Evolutionary conservation across 2,329 filamentous ascomycete species (phyloP), one percentile per base, ranked within the genome.

Genomic region (Monosporascus sp.): DNA sequence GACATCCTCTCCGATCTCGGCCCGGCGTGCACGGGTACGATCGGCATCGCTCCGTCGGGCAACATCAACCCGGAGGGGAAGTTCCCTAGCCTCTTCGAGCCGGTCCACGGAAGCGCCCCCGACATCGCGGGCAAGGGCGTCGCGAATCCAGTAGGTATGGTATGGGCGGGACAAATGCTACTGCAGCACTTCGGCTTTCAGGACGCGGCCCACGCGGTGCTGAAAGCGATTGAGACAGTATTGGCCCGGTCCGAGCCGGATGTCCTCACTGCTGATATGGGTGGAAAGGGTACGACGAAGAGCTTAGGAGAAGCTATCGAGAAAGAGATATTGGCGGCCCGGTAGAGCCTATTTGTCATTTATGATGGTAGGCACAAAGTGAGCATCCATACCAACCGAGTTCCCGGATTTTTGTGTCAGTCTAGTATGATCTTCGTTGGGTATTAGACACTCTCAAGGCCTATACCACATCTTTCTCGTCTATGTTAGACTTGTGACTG

Each of bases 161-260:
- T 87, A 65, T 88, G 85, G 85, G 85, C 83, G 1, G 84, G 81
- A 0, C 82, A 84, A 5, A 85, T 87, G 72, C 83, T 89, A 80
- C 73, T 86, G 14, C 70, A 76, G 41, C 85, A 84, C 77, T 65
- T 87, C n/a, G 83, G 83, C 0, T 71, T 83, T 53, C 74, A 78
- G 36, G 71, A 76, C 3, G 83, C 82, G 0, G 80, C 83, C 0
- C 76, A 80, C 52, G 68, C 70, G 44, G 54, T 68, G 11, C 54
- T 68, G 3, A 54, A 38, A 31, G 62, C 65, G 1, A 60, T 68
- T 22, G 65, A 67, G 54, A 57, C 53, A 7, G 66, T 67, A 14
- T 55, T 70, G 15, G 64, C 53, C 2, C 52, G 58, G 15, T 81
- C 79, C 9, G 79, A 79, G 18, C 62, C 72, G 24, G 76, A 76